Conservation (phyloP, 495 filamentous ascomycete species). For the Aspergillus conjunctus region DNA sequence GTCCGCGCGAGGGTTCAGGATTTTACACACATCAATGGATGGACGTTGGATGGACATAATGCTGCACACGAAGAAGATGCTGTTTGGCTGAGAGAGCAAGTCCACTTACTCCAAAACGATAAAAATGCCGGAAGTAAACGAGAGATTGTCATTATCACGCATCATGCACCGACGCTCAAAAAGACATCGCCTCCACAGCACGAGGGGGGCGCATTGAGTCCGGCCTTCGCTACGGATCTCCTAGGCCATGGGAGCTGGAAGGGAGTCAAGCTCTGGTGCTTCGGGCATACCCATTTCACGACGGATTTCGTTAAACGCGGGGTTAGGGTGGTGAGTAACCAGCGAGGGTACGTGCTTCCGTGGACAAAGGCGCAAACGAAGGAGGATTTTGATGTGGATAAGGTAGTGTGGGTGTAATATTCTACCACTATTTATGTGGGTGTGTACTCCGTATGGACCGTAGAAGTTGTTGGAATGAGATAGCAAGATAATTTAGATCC, state of each 20-base stretch:
- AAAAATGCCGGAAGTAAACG: slow-evolving; percentile 19
- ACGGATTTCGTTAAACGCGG: slow-evolving; percentile 42
- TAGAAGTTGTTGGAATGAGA: too few relatives aligned
- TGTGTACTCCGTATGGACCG: too few relatives aligned
- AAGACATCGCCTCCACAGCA: slow-evolving; percentile 48
- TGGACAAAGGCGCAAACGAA: slow-evolving; percentile 21
- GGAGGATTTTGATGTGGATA: slow-evolving; percentile 28
- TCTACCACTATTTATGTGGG: not conserved
- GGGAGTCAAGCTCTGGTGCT: slow-evolving; percentile 50
- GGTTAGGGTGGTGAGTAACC: slow-evolving; percentile 53
- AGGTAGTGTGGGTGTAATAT: slow-evolving; percentile 23
- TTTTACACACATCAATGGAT: slow-evolving; percentile 52
- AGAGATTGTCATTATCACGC: slow-evolving; percentile 54
- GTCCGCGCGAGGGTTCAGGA: slow-evolving; percentile 49
- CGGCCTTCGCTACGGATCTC: slow-evolving; percentile 57
- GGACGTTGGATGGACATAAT: slow-evolving; percentile 54
- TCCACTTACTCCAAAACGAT: slow-evolving; percentile 30
- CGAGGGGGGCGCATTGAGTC: slow-evolving; percentile 40
- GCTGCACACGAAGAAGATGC: slow-evolving; percentile 43
- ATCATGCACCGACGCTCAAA: slow-evolving; percentile 53
- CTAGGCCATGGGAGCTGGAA: slow-evolving; percentile 23
- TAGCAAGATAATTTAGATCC: too few relatives aligned
- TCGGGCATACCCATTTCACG: slow-evolving; percentile 57
- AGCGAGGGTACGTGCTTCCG: slow-evolving; percentile 52
- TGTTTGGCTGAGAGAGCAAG: slow-evolving; percentile 47